phyloP scores from a whole-genome alignment of 306 rosid species.

The Malus orientalis region DNA sequence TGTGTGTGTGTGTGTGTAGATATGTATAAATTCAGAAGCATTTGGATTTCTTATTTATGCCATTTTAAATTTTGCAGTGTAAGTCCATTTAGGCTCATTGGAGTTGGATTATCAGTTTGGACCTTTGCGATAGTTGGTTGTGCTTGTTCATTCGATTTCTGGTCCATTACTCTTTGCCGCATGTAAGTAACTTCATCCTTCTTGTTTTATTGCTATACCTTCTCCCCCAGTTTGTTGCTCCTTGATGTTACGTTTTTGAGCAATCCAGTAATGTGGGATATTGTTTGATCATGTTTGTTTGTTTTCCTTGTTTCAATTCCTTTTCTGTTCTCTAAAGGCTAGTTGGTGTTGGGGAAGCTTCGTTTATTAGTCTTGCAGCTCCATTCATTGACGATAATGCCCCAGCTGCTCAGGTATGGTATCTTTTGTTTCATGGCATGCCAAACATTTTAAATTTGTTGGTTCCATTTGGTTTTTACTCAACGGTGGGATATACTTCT shows the following conservation, averaged over 20 bases:
- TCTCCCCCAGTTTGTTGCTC: neutral
- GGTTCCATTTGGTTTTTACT: neutral
- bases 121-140: conserved; percentile 56
- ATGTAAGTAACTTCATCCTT: conserved; percentile 45
- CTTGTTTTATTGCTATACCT: neutral
- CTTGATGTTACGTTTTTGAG: conserved; percentile 1
- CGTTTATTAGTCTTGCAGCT: conserved; percentile 89
- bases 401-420: conserved; percentile 59
- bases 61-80: conserved; percentile 40
- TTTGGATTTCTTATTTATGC: conserved; percentile 4
- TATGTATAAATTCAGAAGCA: neutral
- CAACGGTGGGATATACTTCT: neutral
- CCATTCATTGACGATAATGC: conserved; percentile 93
- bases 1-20: neutral
- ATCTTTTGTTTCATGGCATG: conserved; percentile 6
- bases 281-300: neutral
- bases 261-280: neutral
- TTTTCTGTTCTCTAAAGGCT: conserved; percentile 38
- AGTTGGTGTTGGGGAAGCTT: conserved; percentile 92
- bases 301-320: neutral
- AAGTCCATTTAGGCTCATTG: conserved; percentile 81
- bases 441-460: conserved; percentile 6
- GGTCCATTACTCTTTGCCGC: conserved; percentile 76
- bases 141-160: conserved; percentile 55
- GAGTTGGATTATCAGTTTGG: conserved; percentile 86